phyloP scores from a whole-genome alignment of 1,284 basidiomycete species.

The Cerioporus squamosus region DNA sequence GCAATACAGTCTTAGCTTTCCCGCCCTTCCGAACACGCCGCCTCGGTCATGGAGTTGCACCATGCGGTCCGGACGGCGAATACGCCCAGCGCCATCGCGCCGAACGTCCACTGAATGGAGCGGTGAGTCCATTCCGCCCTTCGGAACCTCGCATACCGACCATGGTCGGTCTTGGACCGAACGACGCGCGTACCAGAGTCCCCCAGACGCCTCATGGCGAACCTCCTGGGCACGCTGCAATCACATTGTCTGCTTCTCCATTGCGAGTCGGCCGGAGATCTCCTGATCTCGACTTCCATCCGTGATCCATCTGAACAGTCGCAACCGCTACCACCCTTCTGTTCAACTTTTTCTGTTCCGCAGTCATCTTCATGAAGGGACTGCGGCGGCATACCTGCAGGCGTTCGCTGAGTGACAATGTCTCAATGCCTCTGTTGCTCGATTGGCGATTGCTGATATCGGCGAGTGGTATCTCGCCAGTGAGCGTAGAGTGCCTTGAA shows the following conservation, averaged over 20 bases:
- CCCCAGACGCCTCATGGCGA: conserved; percentile 1
- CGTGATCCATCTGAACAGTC: not conserved
- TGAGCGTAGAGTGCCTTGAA: conserved; percentile 1
- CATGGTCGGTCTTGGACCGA: not conserved
- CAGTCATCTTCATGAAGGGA: not conserved
- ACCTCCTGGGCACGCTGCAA: not conserved
- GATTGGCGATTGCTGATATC: not conserved
- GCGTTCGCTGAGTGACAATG: not conserved
- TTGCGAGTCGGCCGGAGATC: conserved; percentile 1
- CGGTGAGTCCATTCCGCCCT: not conserved
- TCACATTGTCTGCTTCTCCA: conserved; percentile 4
- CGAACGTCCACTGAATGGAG: not conserved
- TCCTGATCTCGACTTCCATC: not conserved
- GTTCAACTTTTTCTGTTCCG: not conserved
- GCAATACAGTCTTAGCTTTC: not conserved
- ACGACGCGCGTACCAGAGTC: not conserved
- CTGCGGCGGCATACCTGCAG: not conserved
- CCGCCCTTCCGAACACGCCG: not conserved
- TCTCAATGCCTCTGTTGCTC: not conserved
- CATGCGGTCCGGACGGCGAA: conserved; percentile 1
- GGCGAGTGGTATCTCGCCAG: not conserved
- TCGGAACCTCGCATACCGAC: not conserved
- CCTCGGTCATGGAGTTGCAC: not conserved
- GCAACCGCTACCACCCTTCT: not conserved
- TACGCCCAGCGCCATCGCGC: not conserved